phyloP scores from a whole-genome alignment of 768 basidiomycete genomes.

The Clavulina sp. region DNA sequence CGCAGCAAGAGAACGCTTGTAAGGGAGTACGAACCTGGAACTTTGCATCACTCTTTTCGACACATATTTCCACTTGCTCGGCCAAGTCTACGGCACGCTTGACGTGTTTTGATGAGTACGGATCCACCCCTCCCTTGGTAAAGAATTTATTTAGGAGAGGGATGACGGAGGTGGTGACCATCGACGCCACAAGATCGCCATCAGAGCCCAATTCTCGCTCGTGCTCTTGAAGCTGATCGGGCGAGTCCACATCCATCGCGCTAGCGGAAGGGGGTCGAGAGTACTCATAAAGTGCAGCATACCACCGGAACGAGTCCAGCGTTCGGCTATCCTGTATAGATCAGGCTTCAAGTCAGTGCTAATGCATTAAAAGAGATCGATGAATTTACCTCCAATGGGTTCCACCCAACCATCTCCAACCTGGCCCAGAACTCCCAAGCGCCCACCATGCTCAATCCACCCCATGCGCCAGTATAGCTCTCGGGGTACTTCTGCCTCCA shows the following conservation, averaged over 20 bases:
- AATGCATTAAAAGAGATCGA: not conserved
- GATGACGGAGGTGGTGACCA: slow-evolving; percentile 69
- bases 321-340: slow-evolving; percentile 29
- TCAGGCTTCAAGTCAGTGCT: not conserved
- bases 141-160: slow-evolving; percentile 57
- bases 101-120: slow-evolving; percentile 51
- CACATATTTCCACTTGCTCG: slow-evolving; percentile 64
- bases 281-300: slow-evolving; percentile 58
- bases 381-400: slow-evolving; percentile 53
- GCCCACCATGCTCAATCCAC: slow-evolving; percentile 67
- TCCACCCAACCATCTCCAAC: slow-evolving; percentile 74
- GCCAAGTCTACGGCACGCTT: slow-evolving; percentile 50
- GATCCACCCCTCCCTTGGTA: slow-evolving; percentile 67
- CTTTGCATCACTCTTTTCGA: slow-evolving; percentile 33
- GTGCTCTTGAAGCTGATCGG: slow-evolving; percentile 13
- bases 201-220: slow-evolving; percentile 55
- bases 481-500: slow-evolving; percentile 71
- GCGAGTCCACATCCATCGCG: slow-evolving; percentile 13
- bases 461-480: slow-evolving; percentile 76
- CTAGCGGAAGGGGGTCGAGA: slow-evolving; percentile 33
- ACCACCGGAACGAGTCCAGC: slow-evolving; percentile 76
- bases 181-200: slow-evolving; percentile 72
- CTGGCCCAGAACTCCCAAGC: slow-evolving; percentile 95
- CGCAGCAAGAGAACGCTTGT: not conserved
- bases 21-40: slow-evolving; percentile 22